These are phyloP conservation scores for Akebia trifoliata DNA, from an alignment of 164 flowering plant species.

Conservation along the genomic window DNA sequence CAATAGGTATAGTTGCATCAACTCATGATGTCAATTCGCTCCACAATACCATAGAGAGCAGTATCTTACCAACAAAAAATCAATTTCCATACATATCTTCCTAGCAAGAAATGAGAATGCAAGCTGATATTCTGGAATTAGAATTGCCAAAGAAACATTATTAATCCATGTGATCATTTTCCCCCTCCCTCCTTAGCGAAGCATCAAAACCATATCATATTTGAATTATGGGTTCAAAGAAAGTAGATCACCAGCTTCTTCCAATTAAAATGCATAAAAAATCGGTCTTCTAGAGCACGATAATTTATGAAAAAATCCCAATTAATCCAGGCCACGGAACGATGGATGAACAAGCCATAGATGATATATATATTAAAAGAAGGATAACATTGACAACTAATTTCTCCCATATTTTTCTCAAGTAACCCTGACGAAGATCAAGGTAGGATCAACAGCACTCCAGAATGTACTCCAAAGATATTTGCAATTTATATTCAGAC, in stretches of 20 bases:
- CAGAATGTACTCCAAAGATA: conserved; percentile 1
- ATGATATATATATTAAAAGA: too few species aligned
- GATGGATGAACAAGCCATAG: conserved; percentile 1
- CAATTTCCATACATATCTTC: too few species aligned
- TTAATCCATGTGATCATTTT: neutral
- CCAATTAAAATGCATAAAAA: neutral
- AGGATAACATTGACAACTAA: conserved; percentile 5
- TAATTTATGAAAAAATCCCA: neutral
- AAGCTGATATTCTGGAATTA: too few species aligned
- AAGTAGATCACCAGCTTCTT: neutral
- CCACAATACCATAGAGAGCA: too few species aligned
- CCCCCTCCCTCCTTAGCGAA: neutral
- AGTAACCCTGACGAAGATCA: conserved; percentile 1
- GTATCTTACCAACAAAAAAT: too few species aligned
- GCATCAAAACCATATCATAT: conserved; percentile 6
- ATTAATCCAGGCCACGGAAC: neutral
- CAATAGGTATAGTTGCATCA: too few species aligned
- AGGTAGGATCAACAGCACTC: neutral
- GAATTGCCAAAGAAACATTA: neutral
- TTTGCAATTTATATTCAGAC: conserved; percentile 4
- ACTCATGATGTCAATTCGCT: too few species aligned
- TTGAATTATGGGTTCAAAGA: neutral
- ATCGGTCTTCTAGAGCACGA: neutral
- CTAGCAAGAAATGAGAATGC: too few species aligned
- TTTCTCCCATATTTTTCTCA: neutral